Conservation (phyloP, 495 filamentous ascomycete genomes). For the Penicillium canescens region DNA sequence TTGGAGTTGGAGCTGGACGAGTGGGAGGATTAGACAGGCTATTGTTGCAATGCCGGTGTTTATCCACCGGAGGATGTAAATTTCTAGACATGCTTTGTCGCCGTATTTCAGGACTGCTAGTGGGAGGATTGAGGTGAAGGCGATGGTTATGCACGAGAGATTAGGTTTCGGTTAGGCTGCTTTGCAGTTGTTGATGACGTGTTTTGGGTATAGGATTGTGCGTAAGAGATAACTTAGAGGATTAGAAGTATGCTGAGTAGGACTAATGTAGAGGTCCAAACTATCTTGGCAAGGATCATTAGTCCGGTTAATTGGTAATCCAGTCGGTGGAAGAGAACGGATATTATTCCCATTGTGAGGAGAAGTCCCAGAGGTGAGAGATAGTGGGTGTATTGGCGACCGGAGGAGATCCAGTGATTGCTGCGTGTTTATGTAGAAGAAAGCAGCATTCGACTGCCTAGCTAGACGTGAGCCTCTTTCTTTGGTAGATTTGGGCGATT, state of each 20-base stretch:
- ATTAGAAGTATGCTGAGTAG: conserved; percentile 17
- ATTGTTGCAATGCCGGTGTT: conserved; percentile 22
- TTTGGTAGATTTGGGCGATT: background rate
- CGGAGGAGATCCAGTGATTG: background rate
- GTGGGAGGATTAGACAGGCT: conserved; percentile 24
- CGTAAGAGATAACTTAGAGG: conserved; percentile 32
- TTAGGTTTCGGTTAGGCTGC: conserved; percentile 28
- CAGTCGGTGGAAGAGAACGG: conserved; percentile 28
- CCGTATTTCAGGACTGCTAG: conserved; percentile 25
- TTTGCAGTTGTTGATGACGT: conserved; percentile 24
- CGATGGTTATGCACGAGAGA: conserved; percentile 32
- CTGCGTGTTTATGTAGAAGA: background rate
- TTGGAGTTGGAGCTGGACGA: conserved; percentile 31
- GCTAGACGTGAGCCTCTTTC: background rate
- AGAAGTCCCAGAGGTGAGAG: conserved; percentile 31
- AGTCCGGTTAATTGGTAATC: conserved; percentile 35
- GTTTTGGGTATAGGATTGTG: conserved; percentile 22
- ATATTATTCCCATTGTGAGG: conserved; percentile 27
- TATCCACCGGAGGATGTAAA: conserved; percentile 36
- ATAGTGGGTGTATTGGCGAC: conserved; percentile 12
- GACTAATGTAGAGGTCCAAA: conserved; percentile 35
- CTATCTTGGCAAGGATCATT: conserved; percentile 25
- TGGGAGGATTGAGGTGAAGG: conserved; percentile 30
- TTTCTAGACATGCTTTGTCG: conserved; percentile 14
- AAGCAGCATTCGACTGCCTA: no score